phyloP scores from a whole-genome alignment of 1,139 yeast genomes.

The Candida glucosophila region DNA sequence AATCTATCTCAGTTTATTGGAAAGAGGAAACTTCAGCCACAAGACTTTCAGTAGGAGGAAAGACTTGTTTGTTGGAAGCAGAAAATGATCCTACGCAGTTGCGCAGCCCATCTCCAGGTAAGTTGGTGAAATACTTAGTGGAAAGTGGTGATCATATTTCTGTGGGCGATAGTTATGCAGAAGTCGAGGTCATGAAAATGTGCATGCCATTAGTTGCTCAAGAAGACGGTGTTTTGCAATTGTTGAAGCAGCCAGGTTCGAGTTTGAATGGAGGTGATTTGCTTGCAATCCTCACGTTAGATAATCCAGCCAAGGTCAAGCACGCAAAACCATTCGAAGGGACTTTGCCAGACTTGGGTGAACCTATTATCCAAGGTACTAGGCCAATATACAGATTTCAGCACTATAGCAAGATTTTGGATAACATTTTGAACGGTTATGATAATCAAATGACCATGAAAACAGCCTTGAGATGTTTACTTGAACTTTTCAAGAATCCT shows the following conservation, averaged over 20 bases:
- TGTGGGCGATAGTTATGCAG: conserved; percentile 94
- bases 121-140: conserved; percentile 83
- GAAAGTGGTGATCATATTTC: conserved; percentile 91
- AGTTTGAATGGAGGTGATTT: conserved; percentile 95
- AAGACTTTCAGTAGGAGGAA: conserved; percentile 90
- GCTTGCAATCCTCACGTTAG: conserved; percentile 85
- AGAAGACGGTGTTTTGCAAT: conserved; percentile 88
- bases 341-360: conserved; percentile 80
- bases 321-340: conserved; percentile 96
- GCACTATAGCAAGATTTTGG: conserved; percentile 48
- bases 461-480: conserved; percentile 63
- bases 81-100: conserved; percentile 98
- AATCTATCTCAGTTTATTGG: conserved; percentile 93
- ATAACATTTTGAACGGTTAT: conserved; percentile 78
- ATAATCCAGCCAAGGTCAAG: conserved; percentile 94
- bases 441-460: conserved; percentile 94
- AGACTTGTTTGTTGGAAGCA: conserved; percentile 85
- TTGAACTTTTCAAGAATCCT: conserved; percentile 65
- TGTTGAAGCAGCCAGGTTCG: conserved; percentile 97
- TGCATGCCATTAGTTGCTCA: conserved; percentile 87
- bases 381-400: conserved; percentile 75
- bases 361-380: conserved; percentile 74
- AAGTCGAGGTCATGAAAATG: conserved; percentile 99
- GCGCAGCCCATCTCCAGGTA: conserved; percentile 98
- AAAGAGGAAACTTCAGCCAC: conserved; percentile 96